phyloP scores from a whole-genome alignment of 2,329 filamentous ascomycete species.

The Neocatenulostroma microsporum region DNA sequence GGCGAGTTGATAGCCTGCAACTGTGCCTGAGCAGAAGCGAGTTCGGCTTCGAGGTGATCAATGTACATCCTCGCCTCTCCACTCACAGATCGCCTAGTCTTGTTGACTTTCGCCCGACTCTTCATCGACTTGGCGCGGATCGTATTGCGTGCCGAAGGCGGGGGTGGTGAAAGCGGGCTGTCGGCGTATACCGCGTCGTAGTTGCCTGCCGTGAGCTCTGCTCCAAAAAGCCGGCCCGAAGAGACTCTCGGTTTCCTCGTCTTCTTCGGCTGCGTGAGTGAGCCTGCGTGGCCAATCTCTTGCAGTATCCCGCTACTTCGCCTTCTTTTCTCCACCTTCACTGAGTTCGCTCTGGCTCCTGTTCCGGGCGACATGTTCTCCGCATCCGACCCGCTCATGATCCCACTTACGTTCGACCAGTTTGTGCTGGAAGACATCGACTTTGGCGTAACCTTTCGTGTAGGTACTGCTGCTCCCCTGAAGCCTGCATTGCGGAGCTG shows the following conservation, averaged over 20 bases:
- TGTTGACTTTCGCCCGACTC: slow-evolving; percentile 17
- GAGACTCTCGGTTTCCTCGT: slow-evolving; percentile 11
- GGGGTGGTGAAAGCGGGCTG: slow-evolving; percentile 11
- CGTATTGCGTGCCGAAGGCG: slow-evolving; percentile 8
- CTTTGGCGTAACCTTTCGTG: slow-evolving; percentile 27
- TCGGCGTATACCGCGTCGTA: slow-evolving; percentile 10
- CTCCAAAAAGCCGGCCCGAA: slow-evolving; percentile 13
- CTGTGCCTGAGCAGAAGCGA: slow-evolving; percentile 35
- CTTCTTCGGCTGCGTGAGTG: slow-evolving; percentile 14
- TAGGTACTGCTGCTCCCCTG: slow-evolving; percentile 22
- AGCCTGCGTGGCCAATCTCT: slow-evolving; percentile 22
- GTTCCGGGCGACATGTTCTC: slow-evolving; percentile 12
- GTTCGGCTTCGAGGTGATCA: slow-evolving; percentile 42
- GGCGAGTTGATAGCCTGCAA: slow-evolving; percentile 36
- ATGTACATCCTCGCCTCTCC: slow-evolving; percentile 41
- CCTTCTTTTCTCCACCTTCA: slow-evolving; percentile 16
- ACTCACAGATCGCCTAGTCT: slow-evolving; percentile 28
- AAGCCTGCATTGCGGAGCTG: slow-evolving; percentile 31
- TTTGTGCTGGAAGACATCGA: slow-evolving; percentile 18
- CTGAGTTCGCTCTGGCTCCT: slow-evolving; percentile 6
- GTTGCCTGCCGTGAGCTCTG: slow-evolving; percentile 8
- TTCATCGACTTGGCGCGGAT: slow-evolving; percentile 15
- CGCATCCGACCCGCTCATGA: slow-evolving; percentile 5
- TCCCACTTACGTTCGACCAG: slow-evolving; percentile 11
- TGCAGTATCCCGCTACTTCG: slow-evolving; percentile 21